These are phyloP conservation scores for Coemansia sp. DNA, from an alignment of 192 early-diverging fungal species.

Conservation along the genomic window DNA sequence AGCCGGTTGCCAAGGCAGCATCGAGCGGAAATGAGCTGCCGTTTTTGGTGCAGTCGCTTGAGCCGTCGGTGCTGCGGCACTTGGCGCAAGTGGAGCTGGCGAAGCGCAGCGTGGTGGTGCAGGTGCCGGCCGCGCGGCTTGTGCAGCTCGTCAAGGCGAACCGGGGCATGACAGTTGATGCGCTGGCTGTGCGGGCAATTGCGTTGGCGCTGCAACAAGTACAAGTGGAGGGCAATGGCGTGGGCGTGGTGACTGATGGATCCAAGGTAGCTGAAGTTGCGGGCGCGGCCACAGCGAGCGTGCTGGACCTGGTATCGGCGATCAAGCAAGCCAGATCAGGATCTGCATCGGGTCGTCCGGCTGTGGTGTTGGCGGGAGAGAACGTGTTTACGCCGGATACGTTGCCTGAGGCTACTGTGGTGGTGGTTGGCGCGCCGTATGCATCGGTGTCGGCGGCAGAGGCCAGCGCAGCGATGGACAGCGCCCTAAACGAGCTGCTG, in stretches of 20 bases:
- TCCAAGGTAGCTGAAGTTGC: slow-evolving; percentile 35
- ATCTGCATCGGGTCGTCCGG: neutral
- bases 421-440: slow-evolving; percentile 61
- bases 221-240: slow-evolving; percentile 56
- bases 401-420: slow-evolving; percentile 58
- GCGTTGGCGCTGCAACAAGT: slow-evolving; percentile 45
- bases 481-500: slow-evolving; percentile 37
- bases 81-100: slow-evolving; percentile 40
- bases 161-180: slow-evolving; percentile 16
- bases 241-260: slow-evolving; percentile 59
- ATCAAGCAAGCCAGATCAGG: slow-evolving; percentile 26
- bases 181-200: slow-evolving; percentile 38
- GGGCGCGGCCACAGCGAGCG: slow-evolving; percentile 24
- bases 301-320: slow-evolving; percentile 25
- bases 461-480: slow-evolving; percentile 23
- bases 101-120: slow-evolving; percentile 37
- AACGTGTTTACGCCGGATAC: slow-evolving; percentile 55
- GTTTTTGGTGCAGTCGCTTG: slow-evolving; percentile 47
- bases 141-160: slow-evolving; percentile 23
- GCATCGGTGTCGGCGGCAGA: slow-evolving; percentile 27
- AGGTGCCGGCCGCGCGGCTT: slow-evolving; percentile 37
- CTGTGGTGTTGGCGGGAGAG: slow-evolving; percentile 28
- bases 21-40: slow-evolving; percentile 25
- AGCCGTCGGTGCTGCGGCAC: slow-evolving; percentile 44
- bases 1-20: slow-evolving; percentile 4